phyloP scores from a whole-genome alignment of 192 early-diverging fungal species.

The Mortierella alpina region DNA sequence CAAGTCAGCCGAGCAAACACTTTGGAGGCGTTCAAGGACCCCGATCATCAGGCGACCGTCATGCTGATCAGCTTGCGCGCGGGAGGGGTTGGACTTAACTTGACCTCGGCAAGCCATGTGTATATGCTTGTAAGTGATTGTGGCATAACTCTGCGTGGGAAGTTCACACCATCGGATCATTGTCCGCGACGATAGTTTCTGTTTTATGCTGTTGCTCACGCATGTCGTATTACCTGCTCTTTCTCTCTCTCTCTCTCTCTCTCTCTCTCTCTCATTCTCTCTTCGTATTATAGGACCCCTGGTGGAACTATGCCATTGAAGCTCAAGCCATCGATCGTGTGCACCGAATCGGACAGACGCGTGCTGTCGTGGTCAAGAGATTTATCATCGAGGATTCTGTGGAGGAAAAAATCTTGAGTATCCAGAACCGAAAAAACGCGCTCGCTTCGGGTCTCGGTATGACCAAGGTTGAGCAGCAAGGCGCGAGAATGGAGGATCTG shows the following conservation, averaged over 20 bases:
- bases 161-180: not conserved
- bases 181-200: not conserved
- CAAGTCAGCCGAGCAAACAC: conserved; percentile 70
- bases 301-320: conserved; percentile 85
- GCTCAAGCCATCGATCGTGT: conserved; percentile 86
- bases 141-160: not conserved
- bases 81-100: conserved; percentile 77
- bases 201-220: not conserved
- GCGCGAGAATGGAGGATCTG: conserved; percentile 59
- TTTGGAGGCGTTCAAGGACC: conserved; percentile 68
- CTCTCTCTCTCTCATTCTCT: not conserved
- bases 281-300: conserved; percentile 64
- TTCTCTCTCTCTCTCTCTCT: not conserved
- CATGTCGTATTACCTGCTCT: not conserved
- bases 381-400: conserved; percentile 79
- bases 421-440: conserved; percentile 83
- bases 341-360: conserved; percentile 79
- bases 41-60: conserved; percentile 66
- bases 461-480: conserved; percentile 56
- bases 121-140: conserved; percentile 68
- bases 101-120: conserved; percentile 79
- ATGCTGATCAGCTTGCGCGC: conserved; percentile 73
- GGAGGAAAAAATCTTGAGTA: conserved; percentile 86
- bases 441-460: conserved; percentile 62
- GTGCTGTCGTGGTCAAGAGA: conserved; percentile 72